Evolutionary conservation across 2,329 filamentous ascomycete genomes (phyloP), one percentile per base, ranked within the genome.

Genomic region (Penicillium sp.): DNA sequence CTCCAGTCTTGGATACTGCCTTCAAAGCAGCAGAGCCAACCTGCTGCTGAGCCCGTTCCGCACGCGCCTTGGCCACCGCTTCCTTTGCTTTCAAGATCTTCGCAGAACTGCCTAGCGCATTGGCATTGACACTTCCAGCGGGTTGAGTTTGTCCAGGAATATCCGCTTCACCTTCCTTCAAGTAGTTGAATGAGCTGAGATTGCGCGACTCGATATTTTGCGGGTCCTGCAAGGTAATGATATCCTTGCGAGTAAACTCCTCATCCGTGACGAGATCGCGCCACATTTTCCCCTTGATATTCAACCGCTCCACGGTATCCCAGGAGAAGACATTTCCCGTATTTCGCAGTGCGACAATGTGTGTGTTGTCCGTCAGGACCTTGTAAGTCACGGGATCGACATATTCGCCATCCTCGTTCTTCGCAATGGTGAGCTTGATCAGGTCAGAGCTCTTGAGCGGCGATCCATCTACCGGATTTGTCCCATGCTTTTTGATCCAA

Each of bases 361-460:
- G 95, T 4, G 95, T 98, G 78, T 98, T 98, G 76, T 99, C 93
- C 51, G 95, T 99, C 73, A 99, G 92, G 45, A 96, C 91, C 78
- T 99, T 99, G 84, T 91, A 98, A 0, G 93, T 97, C 51, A 99
- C 94, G 0, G 95, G 96, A 72, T 99, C 95, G 65, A 98, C 92
- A 72, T 95, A 91, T 71, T 98, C 95, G 57, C 88, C 91, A 64
- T 93, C 90, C 57, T 93, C 91, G 77, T 98, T 99, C 76, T 94
- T 93, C 63, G 91, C 86, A 78, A 98, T 97, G 75, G 93, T 90
- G 66, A 99, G 86, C 73, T 93, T 92, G 74, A 98, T 92, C 54
- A 99, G 83, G 70, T 98, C 94, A 60, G 89, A 87, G 69, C 88
- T 88, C 66, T 90, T 89, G 53, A 99, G 82, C 0, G 91, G 89